Evolutionary conservation across 2,329 filamentous ascomycete species (phyloP).

Genomic region (Ophiostoma sp.): DNA sequence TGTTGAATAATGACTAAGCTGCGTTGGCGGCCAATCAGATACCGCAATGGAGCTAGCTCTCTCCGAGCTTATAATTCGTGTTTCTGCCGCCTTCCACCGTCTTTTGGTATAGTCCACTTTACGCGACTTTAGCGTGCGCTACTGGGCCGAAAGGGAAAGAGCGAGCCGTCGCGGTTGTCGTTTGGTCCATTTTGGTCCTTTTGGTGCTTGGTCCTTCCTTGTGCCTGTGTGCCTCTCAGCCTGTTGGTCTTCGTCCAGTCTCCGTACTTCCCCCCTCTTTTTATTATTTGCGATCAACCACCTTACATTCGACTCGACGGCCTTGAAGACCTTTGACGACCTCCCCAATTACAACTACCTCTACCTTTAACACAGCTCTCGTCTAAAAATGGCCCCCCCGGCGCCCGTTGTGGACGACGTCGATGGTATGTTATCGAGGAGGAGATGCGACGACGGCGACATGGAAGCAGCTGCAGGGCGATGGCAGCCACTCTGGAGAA

Average conservation of each 20-base stretch:
- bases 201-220: background rate
- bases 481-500: background rate
- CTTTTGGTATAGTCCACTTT: slow-evolving; percentile 21
- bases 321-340: background rate
- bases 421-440: slow-evolving; percentile 38
- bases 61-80: background rate
- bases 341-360: background rate
- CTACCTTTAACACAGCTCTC: background rate
- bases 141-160: slow-evolving; percentile 14
- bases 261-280: slow-evolving; percentile 10
- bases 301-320: background rate
- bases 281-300: background rate
- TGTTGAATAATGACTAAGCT: background rate
- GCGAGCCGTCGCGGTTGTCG: slow-evolving; percentile 18
- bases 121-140: slow-evolving; percentile 22
- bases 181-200: background rate
- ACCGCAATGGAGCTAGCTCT: slow-evolving; percentile 14
- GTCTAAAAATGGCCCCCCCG: slow-evolving; percentile 40
- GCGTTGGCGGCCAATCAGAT: slow-evolving; percentile 16
- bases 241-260: background rate
- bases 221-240: background rate
- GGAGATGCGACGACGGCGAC: background rate
- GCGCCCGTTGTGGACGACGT: slow-evolving; percentile 45
- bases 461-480: background rate
- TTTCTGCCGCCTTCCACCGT: slow-evolving; percentile 24